Percentiles rank a stretch among this genome's conserved stretches.
Evolutionary conservation across 1,284 basidiomycete species (phyloP).

Genomic region (Cryptococcus sp.): DNA sequence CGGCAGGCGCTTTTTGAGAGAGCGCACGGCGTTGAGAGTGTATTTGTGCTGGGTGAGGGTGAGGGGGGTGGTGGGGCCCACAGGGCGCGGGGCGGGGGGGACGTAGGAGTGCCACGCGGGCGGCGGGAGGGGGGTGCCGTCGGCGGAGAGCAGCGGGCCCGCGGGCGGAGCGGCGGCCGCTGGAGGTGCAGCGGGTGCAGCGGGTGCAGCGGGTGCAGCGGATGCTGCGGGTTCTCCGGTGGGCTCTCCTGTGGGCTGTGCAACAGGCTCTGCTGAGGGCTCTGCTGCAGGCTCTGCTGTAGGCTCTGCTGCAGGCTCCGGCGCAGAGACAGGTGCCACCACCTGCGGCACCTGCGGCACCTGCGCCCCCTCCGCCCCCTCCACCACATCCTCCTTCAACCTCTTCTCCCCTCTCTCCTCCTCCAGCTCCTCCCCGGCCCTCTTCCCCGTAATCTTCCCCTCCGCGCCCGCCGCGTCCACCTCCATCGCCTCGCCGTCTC

Average conservation of each 20-base stretch:
- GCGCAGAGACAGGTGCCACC: too few species aligned
- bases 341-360: neutral
- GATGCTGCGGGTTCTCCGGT: too few species aligned
- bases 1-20: conserved; percentile 75
- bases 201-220: too few species aligned
- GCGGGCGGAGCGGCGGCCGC: neutral
- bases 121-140: conserved; percentile 11
- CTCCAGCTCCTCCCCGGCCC: conserved; percentile 16
- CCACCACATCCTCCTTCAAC: conserved; percentile 27
- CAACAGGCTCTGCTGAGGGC: too few species aligned
- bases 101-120: conserved; percentile 30
- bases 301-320: conserved; percentile 1
- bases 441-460: neutral
- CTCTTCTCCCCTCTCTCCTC: conserved; percentile 41
- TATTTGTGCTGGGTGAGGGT: conserved; percentile 71
- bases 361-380: conserved; percentile 33
- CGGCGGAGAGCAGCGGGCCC: neutral
- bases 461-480: conserved; percentile 22
- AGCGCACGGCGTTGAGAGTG: conserved; percentile 71
- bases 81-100: conserved; percentile 33
- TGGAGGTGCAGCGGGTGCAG: neutral
- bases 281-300: conserved; percentile 3
- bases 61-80: conserved; percentile 44
- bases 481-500: conserved; percentile 19
- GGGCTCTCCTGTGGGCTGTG: too few species aligned